Evolutionary conservation across 768 basidiomycete species (phyloP), one percentile per base, ranked within the genome.

Genomic region (Steccherinum ochraceum): DNA sequence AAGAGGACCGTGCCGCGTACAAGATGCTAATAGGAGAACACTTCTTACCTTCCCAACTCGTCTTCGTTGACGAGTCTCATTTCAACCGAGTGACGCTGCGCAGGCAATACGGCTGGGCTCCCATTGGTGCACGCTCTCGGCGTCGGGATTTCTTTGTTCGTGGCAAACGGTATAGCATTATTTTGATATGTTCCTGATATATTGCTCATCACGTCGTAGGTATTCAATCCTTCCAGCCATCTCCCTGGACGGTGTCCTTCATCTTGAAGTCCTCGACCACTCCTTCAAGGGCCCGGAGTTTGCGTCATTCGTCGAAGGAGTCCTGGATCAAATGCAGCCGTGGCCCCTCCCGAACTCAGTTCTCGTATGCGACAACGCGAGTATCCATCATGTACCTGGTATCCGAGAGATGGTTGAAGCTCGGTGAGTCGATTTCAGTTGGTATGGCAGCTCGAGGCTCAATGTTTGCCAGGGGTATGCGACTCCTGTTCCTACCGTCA

Each of bases 301-400:
- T 48, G 25, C 24, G 5, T 13, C 48, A 7, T 67, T 61, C 48
- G 53, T 67, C 47, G 53, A 61, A 0, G 54, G 60, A 0, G 54
- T 74, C 0, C 64, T 75, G 1, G 58, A 63, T 23, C 30, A 52
- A 2, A 75, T 75, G 73, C 52, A 70, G 18, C 70, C 67, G 1
- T 74, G 54, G 24, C 63, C 58, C 11, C 51, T 43, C 7, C n/a
- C 45, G 5, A 59, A 58, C 26, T 62, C 59, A 0, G 61, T 65
- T 3, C 25, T 66, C 3, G 39, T 64, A 5, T 53, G 59, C 55
- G 65, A 66, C 43, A 72, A 72, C 53, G 64, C 65, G 5, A 24
- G 46, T 1, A 70, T 72, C 18, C 70, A 74, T 52, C 61, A 72
- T 27, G 50, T 54, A 21, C 48, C 53, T 0, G 54, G 54, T 0